Base-by-base conservation (phyloP, 768 basidiomycete species). In the Lyophyllum semitale region DNA sequence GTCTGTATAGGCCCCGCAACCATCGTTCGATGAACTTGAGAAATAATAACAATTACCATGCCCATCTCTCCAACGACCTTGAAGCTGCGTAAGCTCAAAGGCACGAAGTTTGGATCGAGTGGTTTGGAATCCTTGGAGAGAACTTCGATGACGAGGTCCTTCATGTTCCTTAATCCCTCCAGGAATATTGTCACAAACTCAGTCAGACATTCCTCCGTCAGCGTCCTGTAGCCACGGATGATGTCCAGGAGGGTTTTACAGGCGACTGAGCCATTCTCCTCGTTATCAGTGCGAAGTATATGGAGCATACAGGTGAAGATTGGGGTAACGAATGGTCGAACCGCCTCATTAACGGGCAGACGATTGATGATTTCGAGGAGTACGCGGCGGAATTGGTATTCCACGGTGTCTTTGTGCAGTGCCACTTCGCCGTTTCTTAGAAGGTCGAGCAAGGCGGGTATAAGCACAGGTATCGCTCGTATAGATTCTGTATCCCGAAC, bases 31-130 rank as follows among this genome's bases (percentile, higher is more conserved):
- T 92, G 88, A 35, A 84, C 82, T 71, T 98, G 96, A 57, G 90
- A 88, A 71, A 97, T 89, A 25, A 94, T 84, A 26, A 95, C 91
- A 67, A 96, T 85, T 12, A 93, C 87, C 77, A 95, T 89, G 5
- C 91, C 91, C 79, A 96, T 89, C 73, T 99, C 97, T 13, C 91
- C 88, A 11, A 98, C 76, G 9, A 97, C 90, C 71, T 97, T 98
- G 79, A 97, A 95, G 67, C 93, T 95, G 54, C 85, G 84, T 51
- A 88, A 82, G 44, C 89, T 86, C 8, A 85, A 85, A n/a, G 89
- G 73, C 33, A 88, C 75, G 17, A 75, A 65, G 50, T 84, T 85
- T 18, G 76, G 56, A 59, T 92, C 87, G 20, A 86, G 64, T 17
- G 72, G 52, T 1, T 70, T 57, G 0, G 89, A 89, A 53, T 83